Evolutionary conservation across 169 alveolate genomes (phyloP), one percentile per base, ranked within the genome.

Genomic region (Eimeria mitis): DNA sequence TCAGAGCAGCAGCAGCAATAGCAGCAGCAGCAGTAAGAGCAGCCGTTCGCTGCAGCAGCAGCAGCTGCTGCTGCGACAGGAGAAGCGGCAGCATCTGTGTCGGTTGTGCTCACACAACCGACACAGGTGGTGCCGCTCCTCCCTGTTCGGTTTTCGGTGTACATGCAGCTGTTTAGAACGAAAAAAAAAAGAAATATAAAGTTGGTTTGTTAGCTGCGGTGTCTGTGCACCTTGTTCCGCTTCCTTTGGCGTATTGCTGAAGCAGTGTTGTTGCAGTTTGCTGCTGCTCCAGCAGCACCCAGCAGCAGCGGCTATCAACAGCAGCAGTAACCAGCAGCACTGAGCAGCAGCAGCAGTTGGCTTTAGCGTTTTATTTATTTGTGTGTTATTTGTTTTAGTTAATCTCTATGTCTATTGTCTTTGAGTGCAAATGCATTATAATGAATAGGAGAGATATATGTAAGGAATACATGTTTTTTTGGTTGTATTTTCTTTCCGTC

Each of bases 361-460:
- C 16, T n/a, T 5, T 31, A 28, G 8, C 44, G 75, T 8, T 65
- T 65, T 65, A 19, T 65, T 14, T 23, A 23, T 61, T 65, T 65
- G 21, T 1, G 37, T 65, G 75, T 65, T 65, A 5, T 9, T 6
- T 28, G 75, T 42, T 0, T 40, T 19, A 16, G 70, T 52, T 52
- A 13, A 16, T 16, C 8, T 9, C 1, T 21, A 21, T 65, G 28
- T 65, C 70, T 23, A 19, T n/a, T 65, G 42, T 91, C 91, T 61
- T 76, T 71, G 5, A 91, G 70, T 16, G 56, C 59, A 52, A 97
- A 96, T 0, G 97, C 96, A 79, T 96, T 96, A 76, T 97, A 97
- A 37, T 97, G 98, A 6, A 84, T 84, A 7, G 98, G 98, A 11
- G 97, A 94, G 7, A 97, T 90, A 73, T 97, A 97, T 13, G 97